Evolutionary conservation across 2,329 filamentous ascomycete species (phyloP).

Genomic region (Apiospora saccharicola): DNA sequence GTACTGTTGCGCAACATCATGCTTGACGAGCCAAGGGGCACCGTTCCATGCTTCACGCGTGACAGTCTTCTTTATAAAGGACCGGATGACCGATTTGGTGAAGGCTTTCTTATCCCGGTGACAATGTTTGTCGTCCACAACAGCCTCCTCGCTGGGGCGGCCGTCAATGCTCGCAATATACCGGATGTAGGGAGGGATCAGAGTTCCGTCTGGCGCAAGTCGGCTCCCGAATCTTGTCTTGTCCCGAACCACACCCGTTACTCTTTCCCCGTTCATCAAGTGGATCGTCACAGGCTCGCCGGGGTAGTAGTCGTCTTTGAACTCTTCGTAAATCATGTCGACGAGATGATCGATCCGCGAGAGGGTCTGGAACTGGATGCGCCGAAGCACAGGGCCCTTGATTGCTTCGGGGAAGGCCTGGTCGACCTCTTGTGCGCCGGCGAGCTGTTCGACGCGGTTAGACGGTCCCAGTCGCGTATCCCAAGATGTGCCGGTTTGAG

Average conservation of each 20-base stretch:
- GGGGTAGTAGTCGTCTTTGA: constrained; percentile 90
- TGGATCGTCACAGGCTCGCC: constrained; percentile 83
- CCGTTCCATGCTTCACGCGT: constrained; percentile 91
- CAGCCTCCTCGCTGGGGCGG: constrained; percentile 72
- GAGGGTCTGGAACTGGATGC: constrained; percentile 89
- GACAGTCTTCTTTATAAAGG: constrained; percentile 96
- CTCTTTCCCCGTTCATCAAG: constrained; percentile 71
- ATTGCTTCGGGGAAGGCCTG: constrained; percentile 90
- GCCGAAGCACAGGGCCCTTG: constrained; percentile 87
- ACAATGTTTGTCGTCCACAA: constrained; percentile 84
- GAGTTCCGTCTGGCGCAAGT: constrained; percentile 70
- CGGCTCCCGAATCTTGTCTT: constrained; percentile 79
- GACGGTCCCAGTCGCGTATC: constrained; percentile 27
- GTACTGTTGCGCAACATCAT: constrained; percentile 82
- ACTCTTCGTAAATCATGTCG: constrained; percentile 75
- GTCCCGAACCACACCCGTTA: constrained; percentile 80
- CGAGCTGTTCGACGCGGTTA: constrained; percentile 58
- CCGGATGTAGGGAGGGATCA: constrained; percentile 75
- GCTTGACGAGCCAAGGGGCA: constrained; percentile 95
- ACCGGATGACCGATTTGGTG: constrained; percentile 90
- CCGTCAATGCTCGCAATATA: constrained; percentile 82
- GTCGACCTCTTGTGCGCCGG: constrained; percentile 87
- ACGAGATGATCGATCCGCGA: constrained; percentile 86
- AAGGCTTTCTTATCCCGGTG: constrained; percentile 89
- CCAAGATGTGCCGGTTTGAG: not conserved